phyloP scores from a whole-genome alignment of 1,284 basidiomycete species.

The Athelia psychrophila region DNA sequence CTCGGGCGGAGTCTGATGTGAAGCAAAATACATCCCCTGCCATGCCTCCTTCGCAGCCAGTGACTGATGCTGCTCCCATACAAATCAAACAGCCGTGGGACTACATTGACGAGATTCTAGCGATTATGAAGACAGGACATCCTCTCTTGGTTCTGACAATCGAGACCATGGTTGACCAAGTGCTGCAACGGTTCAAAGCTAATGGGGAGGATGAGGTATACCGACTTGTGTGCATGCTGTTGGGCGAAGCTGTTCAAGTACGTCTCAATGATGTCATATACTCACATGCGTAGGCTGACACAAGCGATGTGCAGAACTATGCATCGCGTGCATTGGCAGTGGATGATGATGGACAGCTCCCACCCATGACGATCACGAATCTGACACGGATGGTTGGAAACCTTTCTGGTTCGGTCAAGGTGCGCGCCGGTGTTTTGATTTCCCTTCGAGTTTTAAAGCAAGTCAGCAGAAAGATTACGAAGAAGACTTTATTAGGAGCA shows the following conservation, averaged over 20 bases:
- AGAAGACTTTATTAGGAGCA: conserved; percentile 85
- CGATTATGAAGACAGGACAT: conserved; percentile 95
- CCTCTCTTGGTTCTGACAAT: conserved; percentile 93
- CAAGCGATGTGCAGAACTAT: conserved; percentile 52
- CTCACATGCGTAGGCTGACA: conserved; percentile 6
- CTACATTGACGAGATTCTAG: conserved; percentile 91
- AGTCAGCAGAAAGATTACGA: conserved; percentile 79
- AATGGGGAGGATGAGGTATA: conserved; percentile 94
- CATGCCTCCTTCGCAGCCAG: conserved; percentile 21
- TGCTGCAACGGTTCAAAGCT: conserved; percentile 89
- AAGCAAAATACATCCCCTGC: conserved; percentile 12
- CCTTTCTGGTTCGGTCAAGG: conserved; percentile 64
- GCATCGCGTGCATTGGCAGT: conserved; percentile 61
- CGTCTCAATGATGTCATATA: conserved; percentile 9
- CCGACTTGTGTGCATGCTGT: conserved; percentile 84
- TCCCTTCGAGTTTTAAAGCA: not conserved
- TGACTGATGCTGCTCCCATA: conserved; percentile 28
- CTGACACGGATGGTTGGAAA: conserved; percentile 77
- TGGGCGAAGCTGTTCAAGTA: conserved; percentile 72
- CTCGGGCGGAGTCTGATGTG: not conserved
- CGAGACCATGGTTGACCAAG: conserved; percentile 98
- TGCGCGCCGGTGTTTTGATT: conserved; percentile 28
- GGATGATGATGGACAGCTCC: conserved; percentile 80
- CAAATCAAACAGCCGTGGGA: conserved; percentile 81
- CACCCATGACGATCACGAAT: conserved; percentile 52